Evolutionary conservation across 768 basidiomycete genomes (phyloP).

Genomic region (Kwoniella botswanensis): DNA sequence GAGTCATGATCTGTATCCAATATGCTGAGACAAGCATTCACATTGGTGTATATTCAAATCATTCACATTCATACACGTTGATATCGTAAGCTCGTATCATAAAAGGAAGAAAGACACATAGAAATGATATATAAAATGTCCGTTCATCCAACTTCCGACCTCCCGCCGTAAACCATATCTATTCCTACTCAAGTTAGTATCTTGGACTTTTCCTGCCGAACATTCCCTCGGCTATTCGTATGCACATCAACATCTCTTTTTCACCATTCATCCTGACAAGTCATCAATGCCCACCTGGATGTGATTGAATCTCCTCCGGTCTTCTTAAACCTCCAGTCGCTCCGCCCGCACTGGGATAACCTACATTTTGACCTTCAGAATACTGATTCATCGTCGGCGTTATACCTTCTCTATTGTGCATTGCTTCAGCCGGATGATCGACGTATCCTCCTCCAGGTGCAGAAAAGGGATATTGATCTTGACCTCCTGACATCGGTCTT

Average conservation of each 20-base stretch:
- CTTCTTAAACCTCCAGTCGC: conserved; percentile 32
- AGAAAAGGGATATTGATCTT: conserved; percentile 28
- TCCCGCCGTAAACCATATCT: not conserved
- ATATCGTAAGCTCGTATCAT: conserved; percentile 3
- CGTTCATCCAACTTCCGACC: not conserved
- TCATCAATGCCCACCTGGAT: conserved; percentile 39
- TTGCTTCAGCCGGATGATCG: conserved; percentile 35
- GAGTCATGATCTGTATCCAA: not conserved
- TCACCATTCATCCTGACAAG: not conserved
- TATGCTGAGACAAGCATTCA: not conserved
- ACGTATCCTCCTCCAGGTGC: conserved; percentile 38
- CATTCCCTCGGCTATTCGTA: conserved; percentile 42
- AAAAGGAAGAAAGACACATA: not conserved
- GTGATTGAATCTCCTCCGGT: conserved; percentile 40
- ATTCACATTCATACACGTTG: conserved; percentile 7
- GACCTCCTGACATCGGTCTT: conserved; percentile 2
- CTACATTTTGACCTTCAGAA: conserved; percentile 23
- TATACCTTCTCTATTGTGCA: conserved; percentile 30
- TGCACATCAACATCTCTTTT: not conserved
- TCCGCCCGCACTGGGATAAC: conserved; percentile 9
- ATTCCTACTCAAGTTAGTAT: not conserved
- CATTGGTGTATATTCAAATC: too few species aligned
- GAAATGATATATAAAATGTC: not conserved
- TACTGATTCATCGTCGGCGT: conserved; percentile 42
- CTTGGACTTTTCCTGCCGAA: conserved; percentile 45